Percentiles rank a stretch among this genome's conserved stretches.
Conservation (phyloP, 208 protist species). For the Leishmania major region DNA sequence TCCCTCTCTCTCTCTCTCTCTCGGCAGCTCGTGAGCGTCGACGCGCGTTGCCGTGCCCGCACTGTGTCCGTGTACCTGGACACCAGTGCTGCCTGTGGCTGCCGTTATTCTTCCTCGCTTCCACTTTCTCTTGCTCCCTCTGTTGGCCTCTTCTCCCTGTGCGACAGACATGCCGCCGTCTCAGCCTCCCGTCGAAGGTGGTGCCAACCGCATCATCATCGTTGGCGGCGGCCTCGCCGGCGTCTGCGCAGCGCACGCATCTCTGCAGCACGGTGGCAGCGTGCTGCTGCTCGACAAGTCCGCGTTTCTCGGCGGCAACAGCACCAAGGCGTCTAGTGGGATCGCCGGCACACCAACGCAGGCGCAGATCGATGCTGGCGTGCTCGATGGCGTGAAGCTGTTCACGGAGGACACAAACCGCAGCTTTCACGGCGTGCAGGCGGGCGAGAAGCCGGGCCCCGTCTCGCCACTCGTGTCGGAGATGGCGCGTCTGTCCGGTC, state of each 20-base stretch:
- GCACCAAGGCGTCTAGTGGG: slow-evolving; percentile 93
- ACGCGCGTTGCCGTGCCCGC: no score
- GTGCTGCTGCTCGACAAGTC: slow-evolving; percentile 91
- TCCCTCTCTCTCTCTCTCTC: no score
- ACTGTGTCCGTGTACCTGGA: background rate
- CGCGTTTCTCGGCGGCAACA: slow-evolving; percentile 79
- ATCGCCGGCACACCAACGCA: slow-evolving; percentile 88
- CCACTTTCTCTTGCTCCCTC: background rate
- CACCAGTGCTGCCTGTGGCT: background rate
- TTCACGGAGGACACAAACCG: slow-evolving; percentile 66
- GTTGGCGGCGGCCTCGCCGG: slow-evolving; percentile 74
- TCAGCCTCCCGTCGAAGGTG: slow-evolving; percentile 20
- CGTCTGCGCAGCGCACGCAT: slow-evolving; percentile 51
- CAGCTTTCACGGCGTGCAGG: slow-evolving; percentile 50
- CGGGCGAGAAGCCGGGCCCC: slow-evolving; percentile 28
- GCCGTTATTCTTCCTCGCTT: background rate
- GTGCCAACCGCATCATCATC: slow-evolving; percentile 49
- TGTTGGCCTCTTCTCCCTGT: background rate
- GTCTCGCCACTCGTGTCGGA: slow-evolving; percentile 56
- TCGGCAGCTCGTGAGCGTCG: no score
- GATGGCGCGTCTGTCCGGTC: slow-evolving; percentile 62
- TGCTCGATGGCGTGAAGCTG: slow-evolving; percentile 65
- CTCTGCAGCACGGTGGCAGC: slow-evolving; percentile 54
- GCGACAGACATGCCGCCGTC: background rate
- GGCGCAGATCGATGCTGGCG: slow-evolving; percentile 59